Base-by-base conservation (phyloP, 371 early-diverging fungal species). In the Dinochytrium kinnereticum region DNA sequence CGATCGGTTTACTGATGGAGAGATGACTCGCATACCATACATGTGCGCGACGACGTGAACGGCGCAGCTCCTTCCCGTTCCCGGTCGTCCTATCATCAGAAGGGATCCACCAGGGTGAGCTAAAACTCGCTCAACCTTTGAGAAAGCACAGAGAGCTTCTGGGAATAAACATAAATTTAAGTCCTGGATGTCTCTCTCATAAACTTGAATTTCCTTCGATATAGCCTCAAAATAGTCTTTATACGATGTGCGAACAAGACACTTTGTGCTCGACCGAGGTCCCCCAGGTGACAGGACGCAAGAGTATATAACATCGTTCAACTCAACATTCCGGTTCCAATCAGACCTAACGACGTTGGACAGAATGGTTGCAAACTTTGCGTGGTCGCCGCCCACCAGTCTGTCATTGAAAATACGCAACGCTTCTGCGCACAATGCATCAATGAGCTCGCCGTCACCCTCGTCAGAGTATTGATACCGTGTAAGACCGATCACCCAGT, bases 41-140 rank as follows among this genome's bases (percentile, higher is more conserved):
- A 80, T 75, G 66, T 82, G 75, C 0, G 81, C 66, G 0, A 74
- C 80, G 53, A 87, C 59, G 2, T 70, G 51, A 15, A 80, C 75
- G 21, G 77, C 59, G 31, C 67, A 75, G 28, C 64, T 49, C n/a
- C 82, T 69, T 30, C 81, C 82, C 39, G 83, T 74, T 5, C 88
- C 88, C 0, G 88, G 84, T 49, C 83, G 65, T 15, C 88, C 88
- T 17, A 82, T 78, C 10, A 87, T 64, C 19, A 87, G 72, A 26
- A 84, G 53, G 0, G 85, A 86, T 0, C 84, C 88, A 1, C 84
- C 83, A 1, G 80, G 70, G 39, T 85, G 84, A 0, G 80, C 51
- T 1, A 87, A 68, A 1, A 81, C 81, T 1, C 84, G 68, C 68
- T 87, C 87, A 21, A 82, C 71, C 36, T 69, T 64, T 10, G 81